Percentiles rank a stretch among this genome's conserved stretches.
These are phyloP conservation scores for Eucalyptus caleyi DNA, from an alignment of 345 rosid species.

Conservation along the genomic window DNA sequence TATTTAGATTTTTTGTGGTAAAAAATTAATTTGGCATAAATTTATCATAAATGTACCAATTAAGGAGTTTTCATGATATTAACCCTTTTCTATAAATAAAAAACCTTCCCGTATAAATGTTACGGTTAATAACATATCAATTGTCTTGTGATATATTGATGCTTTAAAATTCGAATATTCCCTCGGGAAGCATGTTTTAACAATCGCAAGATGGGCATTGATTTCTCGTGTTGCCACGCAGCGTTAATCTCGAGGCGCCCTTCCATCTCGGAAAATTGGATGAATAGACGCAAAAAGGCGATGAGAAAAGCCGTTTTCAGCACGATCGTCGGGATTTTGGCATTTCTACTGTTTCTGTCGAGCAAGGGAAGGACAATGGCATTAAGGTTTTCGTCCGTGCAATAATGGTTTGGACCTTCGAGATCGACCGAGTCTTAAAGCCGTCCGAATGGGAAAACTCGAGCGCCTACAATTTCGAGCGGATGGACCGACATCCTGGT, in stretches of 20 bases:
- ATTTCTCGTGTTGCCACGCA: background rate
- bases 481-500: background rate
- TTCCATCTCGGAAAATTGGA: background rate
- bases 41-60: accelerated
- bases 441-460: background rate
- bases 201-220: background rate
- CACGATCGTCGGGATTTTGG: background rate
- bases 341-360: background rate
- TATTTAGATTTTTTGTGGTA: accelerated
- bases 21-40: accelerated
- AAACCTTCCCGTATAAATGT: background rate
- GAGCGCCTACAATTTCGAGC: background rate
- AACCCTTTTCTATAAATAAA: background rate
- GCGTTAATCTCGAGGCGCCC: background rate
- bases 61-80: no score
- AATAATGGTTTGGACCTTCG: background rate
- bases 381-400: background rate
- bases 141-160: background rate
- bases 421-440: background rate
- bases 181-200: accelerated
- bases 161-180: background rate
- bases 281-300: background rate
- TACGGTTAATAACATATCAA: background rate
- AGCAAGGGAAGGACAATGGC: background rate
- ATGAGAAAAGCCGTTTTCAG: background rate